Evolutionary conservation across 2,329 filamentous ascomycete genomes (phyloP), one percentile per base, ranked within the genome.

Genomic region (Sporothrix protearum): DNA sequence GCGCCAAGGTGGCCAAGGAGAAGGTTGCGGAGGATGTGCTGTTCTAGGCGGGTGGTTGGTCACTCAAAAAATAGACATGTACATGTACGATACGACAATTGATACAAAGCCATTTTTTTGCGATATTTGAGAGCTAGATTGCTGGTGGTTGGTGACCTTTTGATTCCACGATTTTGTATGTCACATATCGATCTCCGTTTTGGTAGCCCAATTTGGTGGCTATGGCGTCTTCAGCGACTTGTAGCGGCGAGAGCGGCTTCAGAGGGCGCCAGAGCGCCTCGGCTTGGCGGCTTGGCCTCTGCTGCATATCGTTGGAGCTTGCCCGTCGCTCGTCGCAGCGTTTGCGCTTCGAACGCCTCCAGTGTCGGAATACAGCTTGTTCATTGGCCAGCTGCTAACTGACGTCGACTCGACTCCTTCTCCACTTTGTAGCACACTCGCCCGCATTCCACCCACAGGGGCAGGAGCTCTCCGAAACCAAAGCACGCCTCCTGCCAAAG

Each of bases 1-100:
- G 71, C 68, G 82, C 84, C 80, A 81, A 83, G 75, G 75, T 68
- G 3, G 73, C 49, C 0, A 80, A 79, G 73, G 82, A 82, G 78
- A 82, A 84, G 78, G 81, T 78, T 73, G 64, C 74, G 71, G 73
- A 74, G 8, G 76, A 77, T 55, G 70, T 71, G 72, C 73, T 82
- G 53, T 82, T 80, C 61, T 80, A 78, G 71, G 19, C 8, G 39
- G 22, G 39, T 7, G 19, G 12, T 28, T 8, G 19, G 1, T 16
- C 12, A 8, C 33, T 28, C 10, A 36, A 5, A 14, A 47, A 30
- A 64, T 63, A 30, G 30, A n/a, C 30, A 66, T 63, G 51, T 47
- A 19, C 53, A 51, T 71, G 70, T 68, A 71, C 66, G 70, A 71
- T 71, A 71, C 42, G 69, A 71, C 39, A 39, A 63, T 33, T 22